Conservation (phyloP, 352 stramenopile genomes). For the Plasmopara muralis region DNA sequence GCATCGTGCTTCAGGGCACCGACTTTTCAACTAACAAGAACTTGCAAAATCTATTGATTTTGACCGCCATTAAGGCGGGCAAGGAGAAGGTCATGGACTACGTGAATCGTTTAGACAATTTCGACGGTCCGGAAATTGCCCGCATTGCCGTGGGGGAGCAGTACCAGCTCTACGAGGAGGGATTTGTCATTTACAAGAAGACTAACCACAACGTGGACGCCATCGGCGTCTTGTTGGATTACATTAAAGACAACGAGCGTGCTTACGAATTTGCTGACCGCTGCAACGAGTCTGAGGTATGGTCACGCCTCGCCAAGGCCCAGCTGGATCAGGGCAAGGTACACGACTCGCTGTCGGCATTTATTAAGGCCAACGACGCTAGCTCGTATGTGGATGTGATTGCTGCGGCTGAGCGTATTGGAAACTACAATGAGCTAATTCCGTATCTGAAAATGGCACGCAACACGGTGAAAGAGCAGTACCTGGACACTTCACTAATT, state of each 20-base stretch:
- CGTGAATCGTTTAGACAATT: slow-evolving; percentile 99
- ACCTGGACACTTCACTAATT: slow-evolving; percentile 99
- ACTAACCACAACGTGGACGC: slow-evolving; percentile 95
- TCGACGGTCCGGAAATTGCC: slow-evolving; percentile 99
- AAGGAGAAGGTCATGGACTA: slow-evolving; percentile 99
- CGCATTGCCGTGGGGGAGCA: slow-evolving; percentile 97
- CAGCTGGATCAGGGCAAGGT: slow-evolving; percentile 95
- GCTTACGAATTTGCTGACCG: slow-evolving; percentile 98
- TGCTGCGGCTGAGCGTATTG: slow-evolving; percentile 92
- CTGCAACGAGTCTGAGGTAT: slow-evolving; percentile 97
- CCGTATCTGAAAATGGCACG: slow-evolving; percentile 99
- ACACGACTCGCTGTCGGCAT: slow-evolving; percentile 96
- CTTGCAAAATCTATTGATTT: slow-evolving; percentile 99
- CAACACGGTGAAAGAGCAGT: slow-evolving; percentile 98
- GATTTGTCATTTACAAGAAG: slow-evolving; percentile 99
- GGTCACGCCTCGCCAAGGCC: slow-evolving; percentile 98
- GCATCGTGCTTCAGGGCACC: slow-evolving; percentile 98
- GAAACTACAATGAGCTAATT: slow-evolving; percentile 97
- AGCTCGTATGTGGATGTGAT: slow-evolving; percentile 98
- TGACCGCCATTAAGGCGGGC: slow-evolving; percentile 98
- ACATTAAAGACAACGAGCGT: slow-evolving; percentile 97
- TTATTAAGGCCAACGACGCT: slow-evolving; percentile 99
- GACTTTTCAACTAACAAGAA: slow-evolving; percentile 99
- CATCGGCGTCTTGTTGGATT: slow-evolving; percentile 90
- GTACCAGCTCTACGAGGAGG: slow-evolving; percentile 99